Evolutionary conservation across 1,284 basidiomycete species (phyloP).

Genomic region (Taiwanofungus camphoratus): DNA sequence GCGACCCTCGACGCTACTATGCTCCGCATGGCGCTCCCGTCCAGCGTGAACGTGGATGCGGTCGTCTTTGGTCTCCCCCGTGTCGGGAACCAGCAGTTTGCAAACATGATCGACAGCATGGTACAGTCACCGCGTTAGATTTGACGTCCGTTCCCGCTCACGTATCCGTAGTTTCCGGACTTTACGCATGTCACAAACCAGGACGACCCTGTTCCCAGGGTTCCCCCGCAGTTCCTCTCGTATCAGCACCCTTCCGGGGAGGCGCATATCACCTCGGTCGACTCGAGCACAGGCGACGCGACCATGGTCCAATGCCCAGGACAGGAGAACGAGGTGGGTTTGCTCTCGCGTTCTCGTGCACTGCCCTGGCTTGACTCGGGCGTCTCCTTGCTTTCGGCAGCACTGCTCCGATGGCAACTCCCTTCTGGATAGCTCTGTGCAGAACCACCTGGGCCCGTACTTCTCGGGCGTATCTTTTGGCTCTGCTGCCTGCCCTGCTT

Average conservation of each 20-base stretch:
- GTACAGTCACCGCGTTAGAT: constrained; percentile 20
- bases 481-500: not conserved
- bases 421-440: constrained; percentile 17
- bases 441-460: constrained; percentile 27
- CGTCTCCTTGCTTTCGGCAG: constrained; percentile 8
- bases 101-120: constrained; percentile 35
- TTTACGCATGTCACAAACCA: constrained; percentile 33
- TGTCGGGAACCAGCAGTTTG: constrained; percentile 38
- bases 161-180: constrained; percentile 1
- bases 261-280: constrained; percentile 28
- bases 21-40: constrained; percentile 34
- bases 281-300: constrained; percentile 12
- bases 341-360: not conserved
- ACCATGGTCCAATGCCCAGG: constrained; percentile 27
- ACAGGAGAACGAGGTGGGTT: constrained; percentile 23
- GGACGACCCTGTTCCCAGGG: constrained; percentile 31
- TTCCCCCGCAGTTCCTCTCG: constrained; percentile 28
- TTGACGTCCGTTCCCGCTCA: constrained; percentile 2
- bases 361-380: no score
- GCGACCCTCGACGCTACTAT: constrained; percentile 39
- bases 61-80: constrained; percentile 41
- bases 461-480: constrained; percentile 25
- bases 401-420: constrained; percentile 25
- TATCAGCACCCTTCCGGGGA: constrained; percentile 32
- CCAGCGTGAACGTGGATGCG: constrained; percentile 30